Percentiles rank a stretch among this genome's conserved stretches.
Conservation (phyloP, 768 basidiomycete genomes). For the Amanita pseudoporphyria region DNA sequence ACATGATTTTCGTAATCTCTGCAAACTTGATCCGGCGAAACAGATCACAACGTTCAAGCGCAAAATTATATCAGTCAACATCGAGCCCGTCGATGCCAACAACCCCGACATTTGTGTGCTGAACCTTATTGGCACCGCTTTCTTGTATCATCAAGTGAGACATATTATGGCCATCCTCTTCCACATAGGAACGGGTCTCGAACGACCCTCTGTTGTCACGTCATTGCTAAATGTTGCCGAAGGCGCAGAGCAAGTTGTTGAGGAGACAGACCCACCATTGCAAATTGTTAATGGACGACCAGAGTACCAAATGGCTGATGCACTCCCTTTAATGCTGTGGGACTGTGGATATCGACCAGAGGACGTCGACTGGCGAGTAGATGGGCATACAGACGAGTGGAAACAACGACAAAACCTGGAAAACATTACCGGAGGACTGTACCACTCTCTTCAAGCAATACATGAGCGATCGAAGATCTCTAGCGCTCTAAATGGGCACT, state of each 20-base stretch:
- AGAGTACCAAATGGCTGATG: slow-evolving; percentile 90
- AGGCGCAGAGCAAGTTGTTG: slow-evolving; percentile 22
- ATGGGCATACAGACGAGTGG: slow-evolving; percentile 25
- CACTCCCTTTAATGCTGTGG: slow-evolving; percentile 86
- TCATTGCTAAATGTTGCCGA: slow-evolving; percentile 64
- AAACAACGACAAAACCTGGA: slow-evolving; percentile 16
- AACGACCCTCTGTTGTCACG: slow-evolving; percentile 58
- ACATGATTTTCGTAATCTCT: slow-evolving; percentile 94
- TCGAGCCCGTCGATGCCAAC: slow-evolving; percentile 34
- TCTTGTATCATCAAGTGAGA: slow-evolving; percentile 92
- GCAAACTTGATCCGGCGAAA: slow-evolving; percentile 87
- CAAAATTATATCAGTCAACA: slow-evolving; percentile 55
- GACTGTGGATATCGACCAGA: slow-evolving; percentile 66
- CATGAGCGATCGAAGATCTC: slow-evolving; percentile 56
- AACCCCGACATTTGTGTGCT: slow-evolving; percentile 49
- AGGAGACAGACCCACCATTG: slow-evolving; percentile 17
- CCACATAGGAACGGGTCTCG: slow-evolving; percentile 76
- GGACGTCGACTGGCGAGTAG: slow-evolving; percentile 67
- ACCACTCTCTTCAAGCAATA: slow-evolving; percentile 43
- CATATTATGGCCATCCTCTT: slow-evolving; percentile 91
- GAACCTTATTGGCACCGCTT: slow-evolving; percentile 81
- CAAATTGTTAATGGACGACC: slow-evolving; percentile 66
- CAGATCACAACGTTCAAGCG: slow-evolving; percentile 79
- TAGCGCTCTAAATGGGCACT: slow-evolving; percentile 55
- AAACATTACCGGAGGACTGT: slow-evolving; percentile 27